Evolutionary conservation across 306 rosid species (phyloP), one percentile per base, ranked within the genome.

Genomic region (Vigna trinervia): DNA sequence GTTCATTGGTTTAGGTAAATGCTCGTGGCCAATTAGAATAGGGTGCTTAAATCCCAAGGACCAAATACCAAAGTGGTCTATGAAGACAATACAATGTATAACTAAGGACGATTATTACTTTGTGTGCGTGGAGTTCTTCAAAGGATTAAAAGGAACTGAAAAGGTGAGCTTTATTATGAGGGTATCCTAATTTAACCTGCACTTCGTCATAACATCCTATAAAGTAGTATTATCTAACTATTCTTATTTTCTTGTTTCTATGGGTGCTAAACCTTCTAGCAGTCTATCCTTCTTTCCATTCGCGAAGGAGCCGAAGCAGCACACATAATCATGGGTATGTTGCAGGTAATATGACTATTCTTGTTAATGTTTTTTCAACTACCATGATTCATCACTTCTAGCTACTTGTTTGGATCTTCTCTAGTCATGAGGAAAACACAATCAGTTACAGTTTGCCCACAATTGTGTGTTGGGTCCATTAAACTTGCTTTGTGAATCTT

Each of bases 1-100:
- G 62, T 78, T 74, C 78, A 69, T 81, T 90, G 73, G 30, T 78
- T 81, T 91, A 94, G 98, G 87, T 73, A 79, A 86, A 77, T 76
- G 71, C 48, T 64, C 63, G 63, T 92, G 89, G 93, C 90, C 96
- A 50, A 88, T 92, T 79, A 91, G 96, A 85, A 89, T 92, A 70
- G 98, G 98, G 63, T 87, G 88, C 88, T 79, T 91, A 67, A 85
- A 84, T 84, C 86, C 85, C 53, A 84, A 85, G 78, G 63, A 81
- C 74, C 91, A 80, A 66, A 78, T 92, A 74, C 86, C 97, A 9
- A 78, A 85, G 70, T 85, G 91, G 85, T 90, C 97, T 17, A 83
- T 89, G 85, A 81, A 84, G 85, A 85, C 88, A 13, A 86, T 94
- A 87, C 82, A 78, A 52, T 78, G 84, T 64, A 79, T 90, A 28